A percentile compares a stretch with the other conserved stretches of the same genome.
These are phyloP conservation scores for Aaosphaeria pasadenensis DNA, from an alignment of 2,329 filamentous ascomycete genomes.

Conservation along the genomic window DNA sequence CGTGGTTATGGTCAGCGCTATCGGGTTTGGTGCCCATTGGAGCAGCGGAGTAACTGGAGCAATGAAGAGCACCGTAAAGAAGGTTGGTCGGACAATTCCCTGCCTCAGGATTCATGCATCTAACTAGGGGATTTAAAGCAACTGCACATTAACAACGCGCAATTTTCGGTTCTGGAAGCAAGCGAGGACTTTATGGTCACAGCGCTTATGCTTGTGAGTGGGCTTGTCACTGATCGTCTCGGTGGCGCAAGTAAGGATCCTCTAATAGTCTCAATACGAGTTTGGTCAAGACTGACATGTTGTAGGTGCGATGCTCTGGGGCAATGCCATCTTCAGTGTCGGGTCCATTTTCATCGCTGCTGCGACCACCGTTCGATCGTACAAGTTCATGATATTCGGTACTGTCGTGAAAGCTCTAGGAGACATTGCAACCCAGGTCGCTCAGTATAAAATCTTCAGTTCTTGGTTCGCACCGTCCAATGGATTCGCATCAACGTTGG, in stretches of 20 bases:
- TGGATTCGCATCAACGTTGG: conserved; percentile 61
- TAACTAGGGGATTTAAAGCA: conserved; percentile 19
- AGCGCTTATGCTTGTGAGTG: conserved; percentile 53
- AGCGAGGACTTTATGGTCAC: conserved; percentile 63
- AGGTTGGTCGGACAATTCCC: conserved; percentile 24
- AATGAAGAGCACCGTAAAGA: conserved; percentile 61
- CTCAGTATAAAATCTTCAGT: conserved; percentile 64
- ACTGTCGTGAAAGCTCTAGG: conserved; percentile 56
- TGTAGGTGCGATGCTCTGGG: conserved; percentile 52
- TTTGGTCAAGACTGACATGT: conserved; percentile 17
- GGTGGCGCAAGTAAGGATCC: conserved; percentile 48
- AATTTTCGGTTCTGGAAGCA: conserved; percentile 58
- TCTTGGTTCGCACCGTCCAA: conserved; percentile 62
- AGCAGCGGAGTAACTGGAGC: conserved; percentile 59
- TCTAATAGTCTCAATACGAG: neutral
- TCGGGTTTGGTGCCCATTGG: conserved; percentile 61
- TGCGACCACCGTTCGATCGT: conserved; percentile 55
- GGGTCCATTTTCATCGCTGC: conserved; percentile 60
- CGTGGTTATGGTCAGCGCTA: conserved; percentile 51
- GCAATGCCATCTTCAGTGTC: conserved; percentile 58
- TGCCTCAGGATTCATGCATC: neutral
- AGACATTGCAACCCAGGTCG: conserved; percentile 63
- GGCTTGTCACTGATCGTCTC: conserved; percentile 56
- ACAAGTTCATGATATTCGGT: conserved; percentile 60
- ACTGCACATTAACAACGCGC: conserved; percentile 58